A percentile compares a stretch with the other conserved stretches of the same genome.
Evolutionary conservation across 1,284 basidiomycete genomes (phyloP).

Genomic region (Cryptococcus wingfieldii): DNA sequence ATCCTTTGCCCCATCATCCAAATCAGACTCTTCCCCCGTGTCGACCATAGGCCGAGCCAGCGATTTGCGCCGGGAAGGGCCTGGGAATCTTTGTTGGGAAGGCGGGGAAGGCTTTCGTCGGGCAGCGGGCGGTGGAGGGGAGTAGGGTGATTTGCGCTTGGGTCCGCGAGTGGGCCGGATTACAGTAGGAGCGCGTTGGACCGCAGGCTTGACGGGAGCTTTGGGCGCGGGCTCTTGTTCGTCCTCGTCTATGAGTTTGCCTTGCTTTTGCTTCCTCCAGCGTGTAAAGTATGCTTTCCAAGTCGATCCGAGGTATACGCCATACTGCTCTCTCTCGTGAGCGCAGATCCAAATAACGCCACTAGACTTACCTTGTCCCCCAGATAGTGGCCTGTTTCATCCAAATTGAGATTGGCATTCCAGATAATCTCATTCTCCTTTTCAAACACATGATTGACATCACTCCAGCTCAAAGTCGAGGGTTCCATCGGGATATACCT

Average conservation of each 20-base stretch:
- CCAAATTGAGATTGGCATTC: neutral
- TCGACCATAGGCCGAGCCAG: neutral
- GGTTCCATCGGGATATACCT: neutral
- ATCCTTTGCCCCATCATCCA: neutral
- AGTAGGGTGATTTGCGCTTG: neutral
- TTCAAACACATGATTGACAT: neutral
- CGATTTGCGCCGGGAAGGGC: neutral
- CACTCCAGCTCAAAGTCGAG: neutral
- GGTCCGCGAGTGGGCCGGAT: neutral
- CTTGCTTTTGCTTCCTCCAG: neutral
- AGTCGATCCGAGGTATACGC: neutral
- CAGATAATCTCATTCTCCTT: neutral
- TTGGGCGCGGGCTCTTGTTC: too few species aligned
- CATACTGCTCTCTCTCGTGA: neutral
- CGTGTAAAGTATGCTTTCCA: constrained; percentile 1
- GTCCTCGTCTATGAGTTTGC: neutral
- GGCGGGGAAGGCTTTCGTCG: neutral
- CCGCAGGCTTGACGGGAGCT: too few species aligned
- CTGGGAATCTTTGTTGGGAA: neutral
- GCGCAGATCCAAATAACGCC: neutral
- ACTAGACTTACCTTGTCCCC: neutral
- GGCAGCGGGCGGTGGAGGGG: neutral
- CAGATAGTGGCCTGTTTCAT: constrained; percentile 2
- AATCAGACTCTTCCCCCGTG: neutral
- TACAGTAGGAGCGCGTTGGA: too few species aligned